phyloP scores from a whole-genome alignment of 108 stramenopile species.

The Schizochytrium sp. region DNA sequence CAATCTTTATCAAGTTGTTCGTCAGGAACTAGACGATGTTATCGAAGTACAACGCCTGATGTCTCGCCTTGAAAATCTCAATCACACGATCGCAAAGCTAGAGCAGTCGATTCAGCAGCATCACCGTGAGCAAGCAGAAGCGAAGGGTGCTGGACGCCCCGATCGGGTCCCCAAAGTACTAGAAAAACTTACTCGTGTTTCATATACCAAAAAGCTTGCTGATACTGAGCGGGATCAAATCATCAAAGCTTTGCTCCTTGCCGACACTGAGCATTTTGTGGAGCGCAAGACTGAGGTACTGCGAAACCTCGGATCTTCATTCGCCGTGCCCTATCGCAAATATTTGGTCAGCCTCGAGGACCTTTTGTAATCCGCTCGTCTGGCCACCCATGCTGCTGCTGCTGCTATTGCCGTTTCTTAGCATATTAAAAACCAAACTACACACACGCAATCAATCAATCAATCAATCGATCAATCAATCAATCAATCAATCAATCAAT shows the following conservation, averaged over 20 bases:
- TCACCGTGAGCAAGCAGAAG: background rate
- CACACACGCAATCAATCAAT: no score
- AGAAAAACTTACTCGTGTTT: conserved; percentile 2
- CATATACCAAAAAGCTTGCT: background rate
- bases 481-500: no score
- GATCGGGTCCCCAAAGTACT: conserved; percentile 20
- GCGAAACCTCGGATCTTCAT: background rate
- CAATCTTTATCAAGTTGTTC: background rate
- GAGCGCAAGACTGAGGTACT: conserved; percentile 21
- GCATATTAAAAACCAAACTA: background rate
- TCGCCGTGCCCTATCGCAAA: background rate
- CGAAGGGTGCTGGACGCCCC: background rate
- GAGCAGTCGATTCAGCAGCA: background rate
- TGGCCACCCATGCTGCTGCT: background rate
- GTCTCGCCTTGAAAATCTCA: background rate
- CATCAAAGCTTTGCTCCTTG: background rate
- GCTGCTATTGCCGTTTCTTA: background rate
- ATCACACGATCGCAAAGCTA: background rate
- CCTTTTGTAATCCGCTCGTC: background rate
- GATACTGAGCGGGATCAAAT: conserved; percentile 11
- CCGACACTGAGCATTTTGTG: conserved; percentile 40
- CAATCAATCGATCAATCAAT: no score
- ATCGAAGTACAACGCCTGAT: background rate
- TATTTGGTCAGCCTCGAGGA: conserved; percentile 50
- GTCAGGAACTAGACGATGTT: conserved; percentile 14